phyloP scores from a whole-genome alignment of 306 rosid species.

The Erythrophleum fordii region DNA sequence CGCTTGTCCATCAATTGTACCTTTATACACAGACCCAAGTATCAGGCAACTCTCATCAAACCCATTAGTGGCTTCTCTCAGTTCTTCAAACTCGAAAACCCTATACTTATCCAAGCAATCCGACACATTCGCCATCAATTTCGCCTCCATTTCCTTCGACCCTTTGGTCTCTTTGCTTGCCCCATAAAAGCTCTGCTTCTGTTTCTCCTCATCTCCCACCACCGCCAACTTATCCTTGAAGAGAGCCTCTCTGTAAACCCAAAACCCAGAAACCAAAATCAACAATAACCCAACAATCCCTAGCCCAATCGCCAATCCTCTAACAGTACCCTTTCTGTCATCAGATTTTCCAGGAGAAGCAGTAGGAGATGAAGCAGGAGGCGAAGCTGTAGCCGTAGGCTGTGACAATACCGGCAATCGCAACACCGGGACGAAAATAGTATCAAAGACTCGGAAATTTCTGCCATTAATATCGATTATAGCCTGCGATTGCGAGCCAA shows the following conservation, averaged over 20 bases:
- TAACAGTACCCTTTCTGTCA: slow-evolving; percentile 51
- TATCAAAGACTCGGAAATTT: slow-evolving; percentile 41
- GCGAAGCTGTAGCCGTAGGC: slow-evolving; percentile 40
- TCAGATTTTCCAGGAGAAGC: slow-evolving; percentile 36
- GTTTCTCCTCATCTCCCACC: slow-evolving; percentile 48
- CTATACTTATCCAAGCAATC: slow-evolving; percentile 94
- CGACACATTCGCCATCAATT: slow-evolving; percentile 82
- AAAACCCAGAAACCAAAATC: slow-evolving; percentile 54
- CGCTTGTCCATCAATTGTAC: slow-evolving; percentile 57
- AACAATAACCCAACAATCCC: slow-evolving; percentile 65
- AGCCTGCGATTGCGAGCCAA: slow-evolving; percentile 41
- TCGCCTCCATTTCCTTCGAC: slow-evolving; percentile 52
- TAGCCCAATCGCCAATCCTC: slow-evolving; percentile 74
- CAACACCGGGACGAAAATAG: slow-evolving; percentile 71
- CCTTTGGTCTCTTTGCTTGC: slow-evolving; percentile 32
- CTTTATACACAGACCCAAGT: slow-evolving; percentile 87
- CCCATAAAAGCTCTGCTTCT: slow-evolving; percentile 23
- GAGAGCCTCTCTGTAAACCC: slow-evolving; percentile 56
- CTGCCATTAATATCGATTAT: slow-evolving; percentile 53
- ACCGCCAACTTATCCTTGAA: slow-evolving; percentile 37
- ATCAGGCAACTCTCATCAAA: slow-evolving; percentile 64
- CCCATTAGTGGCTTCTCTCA: slow-evolving; percentile 73
- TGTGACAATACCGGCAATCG: slow-evolving; percentile 66
- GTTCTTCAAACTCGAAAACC: slow-evolving; percentile 70
- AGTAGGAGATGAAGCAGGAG: slow-evolving; percentile 38